Base-by-base conservation (phyloP, 2,329 filamentous ascomycete species). In the Ophiostoma sp. region DNA sequence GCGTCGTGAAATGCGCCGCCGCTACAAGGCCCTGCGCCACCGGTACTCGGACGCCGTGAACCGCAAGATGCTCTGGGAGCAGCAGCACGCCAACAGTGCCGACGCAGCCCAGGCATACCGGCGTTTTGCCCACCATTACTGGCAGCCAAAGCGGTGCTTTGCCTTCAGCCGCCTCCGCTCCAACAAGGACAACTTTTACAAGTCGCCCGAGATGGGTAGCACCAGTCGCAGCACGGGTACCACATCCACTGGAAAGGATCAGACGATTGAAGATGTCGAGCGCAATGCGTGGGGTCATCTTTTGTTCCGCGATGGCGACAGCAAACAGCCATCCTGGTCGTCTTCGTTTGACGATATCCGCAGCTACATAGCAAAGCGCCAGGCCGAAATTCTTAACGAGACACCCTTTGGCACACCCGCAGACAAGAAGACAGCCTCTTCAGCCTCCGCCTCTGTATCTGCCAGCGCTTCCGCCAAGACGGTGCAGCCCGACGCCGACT, bases 31-130 rank as follows among this genome's bases (percentile, higher is more conserved):
- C 3, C 52, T 84, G 12, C 85, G 83, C 61, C 83, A 86, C 76
- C 86, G 83, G 73, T 85, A 85, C 76, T 79, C 82, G 73, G 84
- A 87, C 71, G 79, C 82, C 2, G 73, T 87, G 25, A 82, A 82
- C 74, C 82, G 84, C 22, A 84, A 80, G 70, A 76, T 85, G 1
- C 81, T 82, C 0, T 88, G 86, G 85, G 83, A 87, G 48, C 83
- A 84, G 59, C 82, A 84, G 64, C 78, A 80, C 31, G 75, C 79
- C 1, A 73, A 79, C 19, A 72, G 80, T n/a, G 78, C 82, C 22
- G 79, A 82, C 71, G 78, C 81, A 69, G 77, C 80, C 68, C 77
- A 80, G 17, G 22, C 59, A 2, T 52, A 50, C 75, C 86, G 84
- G 76, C 83, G 81, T 31, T 82, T 83, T 70, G 80, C 85, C 77